Percentiles rank a stretch among this genome's conserved stretches.
Evolutionary conservation across 1,284 basidiomycete species (phyloP).

Genomic region (Papiliotrema nemorosa): DNA sequence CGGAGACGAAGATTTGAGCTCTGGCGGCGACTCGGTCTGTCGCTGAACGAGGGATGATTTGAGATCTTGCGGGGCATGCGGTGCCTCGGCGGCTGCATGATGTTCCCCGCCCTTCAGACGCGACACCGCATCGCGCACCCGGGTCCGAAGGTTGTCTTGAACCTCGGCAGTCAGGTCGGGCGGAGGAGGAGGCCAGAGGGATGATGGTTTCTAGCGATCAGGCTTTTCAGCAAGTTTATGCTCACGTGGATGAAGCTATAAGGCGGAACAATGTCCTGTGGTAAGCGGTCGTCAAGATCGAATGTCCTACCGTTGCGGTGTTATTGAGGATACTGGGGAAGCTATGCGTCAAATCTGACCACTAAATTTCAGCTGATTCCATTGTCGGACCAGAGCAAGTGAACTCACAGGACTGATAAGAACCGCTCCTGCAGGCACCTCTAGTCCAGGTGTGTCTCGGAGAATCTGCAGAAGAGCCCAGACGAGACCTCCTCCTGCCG

Average conservation of each 20-base stretch:
- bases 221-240: too few relatives aligned
- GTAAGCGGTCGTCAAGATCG: constrained; percentile 1
- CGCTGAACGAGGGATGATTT: background rate
- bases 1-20: constrained; percentile 4
- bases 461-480: constrained; percentile 86
- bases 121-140: constrained; percentile 61
- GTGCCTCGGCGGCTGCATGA: background rate
- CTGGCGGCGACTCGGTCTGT: background rate
- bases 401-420: constrained; percentile 65
- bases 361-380: constrained; percentile 21
- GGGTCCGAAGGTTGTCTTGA: constrained; percentile 60
- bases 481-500: constrained; percentile 85
- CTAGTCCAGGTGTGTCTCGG: constrained; percentile 71
- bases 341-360: constrained; percentile 83
- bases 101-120: constrained; percentile 18
- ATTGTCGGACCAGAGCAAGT: background rate
- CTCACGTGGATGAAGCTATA: constrained; percentile 49
- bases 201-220: constrained; percentile 68
- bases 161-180: constrained; percentile 64
- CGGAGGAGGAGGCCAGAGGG: constrained; percentile 86
- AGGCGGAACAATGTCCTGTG: constrained; percentile 65
- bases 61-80: background rate
- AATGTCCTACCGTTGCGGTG: constrained; percentile 64
- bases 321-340: constrained; percentile 82
- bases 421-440: constrained; percentile 77